phyloP scores from a whole-genome alignment of 768 basidiomycete genomes.

The Russula earlei region DNA sequence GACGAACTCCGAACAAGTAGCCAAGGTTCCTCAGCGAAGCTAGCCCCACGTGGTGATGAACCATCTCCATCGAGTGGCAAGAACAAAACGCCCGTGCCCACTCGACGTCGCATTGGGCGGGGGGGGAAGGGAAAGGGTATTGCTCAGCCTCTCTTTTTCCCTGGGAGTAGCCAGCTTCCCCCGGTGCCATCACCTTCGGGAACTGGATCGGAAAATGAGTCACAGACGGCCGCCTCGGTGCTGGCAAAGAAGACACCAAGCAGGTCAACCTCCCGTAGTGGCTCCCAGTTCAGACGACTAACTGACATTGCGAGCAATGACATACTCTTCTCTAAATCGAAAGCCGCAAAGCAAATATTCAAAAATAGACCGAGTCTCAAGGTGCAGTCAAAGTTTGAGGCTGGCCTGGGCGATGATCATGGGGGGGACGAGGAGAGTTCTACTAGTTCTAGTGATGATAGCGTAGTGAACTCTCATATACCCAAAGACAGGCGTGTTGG shows the following conservation, averaged over 20 bases:
- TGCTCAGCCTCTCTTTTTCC: conserved; percentile 11
- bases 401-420: background rate
- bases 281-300: conserved; percentile 1
- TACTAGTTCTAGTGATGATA: conserved; percentile 15
- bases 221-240: background rate
- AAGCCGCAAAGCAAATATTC: background rate
- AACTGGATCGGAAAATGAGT: conserved; percentile 12
- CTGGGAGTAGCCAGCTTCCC: conserved; percentile 16
- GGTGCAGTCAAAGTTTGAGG: background rate
- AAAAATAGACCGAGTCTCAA: conserved; percentile 1
- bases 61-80: background rate
- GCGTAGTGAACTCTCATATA: conserved; percentile 9
- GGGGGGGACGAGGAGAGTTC: conserved; percentile 13
- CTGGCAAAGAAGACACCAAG: conserved; percentile 2
- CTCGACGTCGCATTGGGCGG: background rate
- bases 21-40: background rate
- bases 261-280: background rate
- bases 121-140: background rate
- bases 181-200: background rate
- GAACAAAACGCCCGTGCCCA: background rate
- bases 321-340: conserved; percentile 7
- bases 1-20: conserved; percentile 8
- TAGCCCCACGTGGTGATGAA: background rate
- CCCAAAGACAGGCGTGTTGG: conserved; percentile 19
- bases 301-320: conserved; percentile 9